Percentiles rank a stretch among this genome's conserved stretches.
Evolutionary conservation across 352 stramenopile species (phyloP).

Genomic region (Pythium dissotocum): DNA sequence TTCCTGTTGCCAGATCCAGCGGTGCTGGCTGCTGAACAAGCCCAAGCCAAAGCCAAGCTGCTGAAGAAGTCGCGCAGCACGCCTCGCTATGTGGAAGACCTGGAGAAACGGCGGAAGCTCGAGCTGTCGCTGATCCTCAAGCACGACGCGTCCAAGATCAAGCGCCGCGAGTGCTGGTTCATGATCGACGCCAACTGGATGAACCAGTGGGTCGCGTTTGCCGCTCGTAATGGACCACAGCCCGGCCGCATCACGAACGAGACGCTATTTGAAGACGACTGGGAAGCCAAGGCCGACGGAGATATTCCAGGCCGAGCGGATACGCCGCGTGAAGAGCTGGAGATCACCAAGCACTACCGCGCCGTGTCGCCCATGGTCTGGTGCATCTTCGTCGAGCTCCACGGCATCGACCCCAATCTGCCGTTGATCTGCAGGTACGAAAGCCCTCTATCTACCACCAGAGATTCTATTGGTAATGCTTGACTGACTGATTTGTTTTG

Average conservation of each 20-base stretch:
- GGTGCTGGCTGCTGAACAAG: background rate
- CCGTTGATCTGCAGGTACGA: slow-evolving; percentile 36
- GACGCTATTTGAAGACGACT: slow-evolving; percentile 48
- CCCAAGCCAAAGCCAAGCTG: background rate
- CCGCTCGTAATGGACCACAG: slow-evolving; percentile 38
- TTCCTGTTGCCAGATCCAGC: slow-evolving; percentile 42
- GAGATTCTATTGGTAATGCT: no score
- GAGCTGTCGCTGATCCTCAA: slow-evolving; percentile 61
- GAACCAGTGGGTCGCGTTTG: slow-evolving; percentile 59
- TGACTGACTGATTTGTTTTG: background rate
- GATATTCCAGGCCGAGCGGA: slow-evolving; percentile 37
- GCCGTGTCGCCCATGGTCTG: slow-evolving; percentile 79
- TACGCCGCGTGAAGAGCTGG: slow-evolving; percentile 40
- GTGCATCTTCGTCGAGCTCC: slow-evolving; percentile 61
- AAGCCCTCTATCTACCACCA: no score
- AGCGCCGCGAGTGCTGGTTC: slow-evolving; percentile 76
- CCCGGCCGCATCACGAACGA: slow-evolving; percentile 66
- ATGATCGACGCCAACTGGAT: slow-evolving; percentile 65
- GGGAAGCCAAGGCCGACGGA: slow-evolving; percentile 36
- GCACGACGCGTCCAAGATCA: slow-evolving; percentile 52
- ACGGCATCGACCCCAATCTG: slow-evolving; percentile 44
- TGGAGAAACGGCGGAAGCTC: slow-evolving; percentile 48
- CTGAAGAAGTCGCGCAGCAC: slow-evolving; percentile 31
- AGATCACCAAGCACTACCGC: slow-evolving; percentile 58
- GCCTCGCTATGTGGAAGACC: slow-evolving; percentile 48